Evolutionary conservation across 2,329 filamentous ascomycete species (phyloP), one percentile per base, ranked within the genome.

Genomic region (Fusarium siculi): DNA sequence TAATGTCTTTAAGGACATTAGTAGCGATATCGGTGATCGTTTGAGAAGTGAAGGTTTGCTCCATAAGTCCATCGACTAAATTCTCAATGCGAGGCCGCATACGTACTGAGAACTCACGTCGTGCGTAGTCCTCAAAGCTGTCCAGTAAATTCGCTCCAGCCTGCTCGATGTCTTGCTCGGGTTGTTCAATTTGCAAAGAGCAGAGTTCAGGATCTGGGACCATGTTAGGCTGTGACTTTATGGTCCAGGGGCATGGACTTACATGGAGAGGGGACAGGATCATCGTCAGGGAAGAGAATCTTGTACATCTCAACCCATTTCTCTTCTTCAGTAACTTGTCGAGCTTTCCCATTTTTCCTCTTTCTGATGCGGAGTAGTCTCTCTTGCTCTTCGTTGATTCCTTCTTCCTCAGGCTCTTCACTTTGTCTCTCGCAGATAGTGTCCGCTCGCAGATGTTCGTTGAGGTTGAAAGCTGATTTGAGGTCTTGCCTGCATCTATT

Each of bases 401-500:
- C 46, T 0, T 63, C 59, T 34, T 63, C 46, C 5, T 14, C 56
- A 11, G 1, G 15, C 6, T 15, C 57, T 30, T 62, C 44, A 8
- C 3, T 34, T 9, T 39, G 46, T 1, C 14, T 62, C 3, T 44
- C 4, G 19, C 62, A 64, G 3, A 34, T 53, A 5, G 7, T 53
- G 7, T 62, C 44, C 2, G 56, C 56, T 16, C 62, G 12, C 3
- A 40, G 62, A 12, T 64, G 62, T 9, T 62, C 39, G 6, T 40
- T 53, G 0, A 64, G 62, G 11, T 9, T 36, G 14, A 15, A 28
- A 0, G 25, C n/a, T 23, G 62, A 62, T 4, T 39, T 46, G 2
- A 63, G 9, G 34, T 62, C 39, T 18, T 53, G 39, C 23, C 62
- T 62, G 32, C 62, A 64, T 34, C 56, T 50, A 3, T 65, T 53